These are phyloP conservation scores for Volvox africanus DNA, from an alignment of 139 green algal genomes.

Conservation along the genomic window DNA sequence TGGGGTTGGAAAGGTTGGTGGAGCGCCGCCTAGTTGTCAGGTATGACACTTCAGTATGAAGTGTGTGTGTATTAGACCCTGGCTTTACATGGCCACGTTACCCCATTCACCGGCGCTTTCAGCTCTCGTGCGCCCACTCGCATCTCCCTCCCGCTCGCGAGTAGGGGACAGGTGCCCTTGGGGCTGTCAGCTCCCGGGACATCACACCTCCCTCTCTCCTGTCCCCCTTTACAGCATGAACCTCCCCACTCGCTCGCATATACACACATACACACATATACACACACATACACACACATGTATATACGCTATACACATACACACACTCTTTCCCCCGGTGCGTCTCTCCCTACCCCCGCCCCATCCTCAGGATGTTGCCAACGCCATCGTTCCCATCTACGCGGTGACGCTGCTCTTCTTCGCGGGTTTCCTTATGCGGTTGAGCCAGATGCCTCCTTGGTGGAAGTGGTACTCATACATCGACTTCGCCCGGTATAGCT, in stretches of 20 bases:
- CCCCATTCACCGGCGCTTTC: too few species aligned
- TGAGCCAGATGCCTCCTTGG: constrained; percentile 72
- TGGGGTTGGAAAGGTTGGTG: too few species aligned
- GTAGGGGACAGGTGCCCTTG: too few species aligned
- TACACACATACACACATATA: background rate
- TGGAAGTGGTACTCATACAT: constrained; percentile 60
- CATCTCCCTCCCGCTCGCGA: background rate
- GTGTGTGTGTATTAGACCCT: too few species aligned
- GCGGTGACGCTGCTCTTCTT: constrained; percentile 61
- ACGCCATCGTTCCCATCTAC: constrained; percentile 71
- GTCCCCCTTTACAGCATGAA: background rate
- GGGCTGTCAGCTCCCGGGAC: too few species aligned
- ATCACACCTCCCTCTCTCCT: background rate
- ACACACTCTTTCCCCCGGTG: background rate
- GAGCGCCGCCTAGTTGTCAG: too few species aligned
- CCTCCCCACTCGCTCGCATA: background rate
- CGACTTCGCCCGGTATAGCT: constrained; percentile 52
- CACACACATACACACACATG: background rate
- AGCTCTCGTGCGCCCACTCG: background rate
- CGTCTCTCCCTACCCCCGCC: background rate
- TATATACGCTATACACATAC: background rate
- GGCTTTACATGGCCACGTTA: too few species aligned
- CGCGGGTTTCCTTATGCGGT: constrained; percentile 58
- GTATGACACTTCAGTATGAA: too few species aligned
- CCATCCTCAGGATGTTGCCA: constrained; percentile 78